Conservation (phyloP, 257 asterid genomes). For the Scutellaria galericulata region DNA sequence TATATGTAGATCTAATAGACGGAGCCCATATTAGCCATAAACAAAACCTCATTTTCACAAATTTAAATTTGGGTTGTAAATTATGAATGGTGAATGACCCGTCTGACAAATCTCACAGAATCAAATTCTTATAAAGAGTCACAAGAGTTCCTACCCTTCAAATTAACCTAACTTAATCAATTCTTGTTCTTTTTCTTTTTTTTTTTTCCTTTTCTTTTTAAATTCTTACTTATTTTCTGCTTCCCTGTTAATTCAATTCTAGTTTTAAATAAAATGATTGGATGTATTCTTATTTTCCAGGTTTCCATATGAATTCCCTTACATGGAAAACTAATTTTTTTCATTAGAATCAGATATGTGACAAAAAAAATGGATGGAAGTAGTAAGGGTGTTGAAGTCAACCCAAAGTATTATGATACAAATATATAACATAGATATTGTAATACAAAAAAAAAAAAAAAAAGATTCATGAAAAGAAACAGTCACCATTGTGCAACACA, state of each 20-base stretch:
- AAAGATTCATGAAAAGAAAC: constrained; percentile 1
- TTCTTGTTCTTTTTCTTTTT: background rate
- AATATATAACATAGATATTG: constrained; percentile 31
- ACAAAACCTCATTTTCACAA: too few species aligned
- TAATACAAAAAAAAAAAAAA: background rate
- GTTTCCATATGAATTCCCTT: background rate
- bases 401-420: constrained; percentile 35
- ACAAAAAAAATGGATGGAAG: constrained; percentile 1
- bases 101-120: too few species aligned
- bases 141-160: too few species aligned
- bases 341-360: constrained; percentile 2
- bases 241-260: too few species aligned
- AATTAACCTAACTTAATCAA: background rate
- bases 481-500: too few species aligned
- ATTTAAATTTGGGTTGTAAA: too few species aligned
- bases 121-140: too few species aligned
- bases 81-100: too few species aligned
- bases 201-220: background rate
- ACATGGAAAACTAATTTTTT: background rate
- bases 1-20: too few species aligned
- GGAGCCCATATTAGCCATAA: background rate
- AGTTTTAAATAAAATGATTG: background rate
- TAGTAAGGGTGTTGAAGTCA: constrained; percentile 31
- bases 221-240: too few species aligned
- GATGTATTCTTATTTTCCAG: background rate